A percentile compares a stretch with the other conserved stretches of the same genome.
Evolutionary conservation across 108 stramenopile species (phyloP).

Genomic region (Nitzschia inconspicua): DNA sequence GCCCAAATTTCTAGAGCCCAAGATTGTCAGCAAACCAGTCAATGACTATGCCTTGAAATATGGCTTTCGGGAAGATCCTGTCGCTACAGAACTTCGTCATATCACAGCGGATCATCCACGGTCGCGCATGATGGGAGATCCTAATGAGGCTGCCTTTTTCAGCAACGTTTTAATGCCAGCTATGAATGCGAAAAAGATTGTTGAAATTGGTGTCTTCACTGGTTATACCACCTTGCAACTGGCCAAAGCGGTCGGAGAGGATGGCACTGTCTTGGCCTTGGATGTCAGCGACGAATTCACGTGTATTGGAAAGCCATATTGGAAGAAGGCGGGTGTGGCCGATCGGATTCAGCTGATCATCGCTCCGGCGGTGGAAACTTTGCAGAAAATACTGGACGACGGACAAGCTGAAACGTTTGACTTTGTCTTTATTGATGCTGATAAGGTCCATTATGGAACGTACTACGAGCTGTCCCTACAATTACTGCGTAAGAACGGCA

Average conservation of each 20-base stretch:
- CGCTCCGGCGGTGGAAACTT: conserved; percentile 3
- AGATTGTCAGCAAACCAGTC: neutral
- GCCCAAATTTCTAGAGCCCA: conserved; percentile 5
- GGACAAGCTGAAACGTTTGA: conserved; percentile 8
- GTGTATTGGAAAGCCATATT: conserved; percentile 9
- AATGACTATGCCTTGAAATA: neutral
- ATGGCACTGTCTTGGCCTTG: conserved; percentile 4
- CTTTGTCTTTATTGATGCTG: conserved; percentile 22
- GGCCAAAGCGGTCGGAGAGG: neutral
- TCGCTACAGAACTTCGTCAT: neutral
- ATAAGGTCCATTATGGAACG: conserved; percentile 4
- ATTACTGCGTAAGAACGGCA: neutral
- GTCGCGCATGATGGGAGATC: conserved; percentile 10
- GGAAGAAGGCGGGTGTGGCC: conserved; percentile 20
- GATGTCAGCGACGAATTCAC: conserved; percentile 15
- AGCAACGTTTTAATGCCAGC: neutral
- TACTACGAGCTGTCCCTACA: conserved; percentile 14
- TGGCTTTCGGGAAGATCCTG: conserved; percentile 1
- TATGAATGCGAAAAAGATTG: conserved; percentile 3
- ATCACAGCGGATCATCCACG: neutral
- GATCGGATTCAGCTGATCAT: conserved; percentile 19
- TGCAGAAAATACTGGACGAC: neutral
- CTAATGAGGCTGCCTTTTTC: conserved; percentile 15
- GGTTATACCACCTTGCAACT: conserved; percentile 14
- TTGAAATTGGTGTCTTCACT: conserved; percentile 23